Conservation (phyloP, 805 yeast species). For the Nakazawaea ishiwadae region DNA sequence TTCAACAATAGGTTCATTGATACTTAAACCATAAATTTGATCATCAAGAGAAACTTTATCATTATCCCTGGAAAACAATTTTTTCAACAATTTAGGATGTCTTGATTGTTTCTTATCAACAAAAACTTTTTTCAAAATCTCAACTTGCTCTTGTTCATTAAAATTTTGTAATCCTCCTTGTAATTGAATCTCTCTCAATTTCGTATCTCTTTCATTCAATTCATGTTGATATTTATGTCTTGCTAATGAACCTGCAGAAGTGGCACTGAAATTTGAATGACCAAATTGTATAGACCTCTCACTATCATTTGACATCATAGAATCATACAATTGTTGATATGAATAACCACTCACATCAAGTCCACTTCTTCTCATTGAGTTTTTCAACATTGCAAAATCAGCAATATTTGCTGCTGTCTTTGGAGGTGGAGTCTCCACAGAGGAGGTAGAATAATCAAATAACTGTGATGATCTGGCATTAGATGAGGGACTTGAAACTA, state of each 20-base stretch:
- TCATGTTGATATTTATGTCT: conserved; percentile 59
- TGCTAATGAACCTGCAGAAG: conserved; percentile 81
- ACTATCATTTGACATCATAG: conserved; percentile 29
- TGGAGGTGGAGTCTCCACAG: conserved; percentile 4
- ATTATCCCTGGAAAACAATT: conserved; percentile 32
- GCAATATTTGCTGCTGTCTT: neutral
- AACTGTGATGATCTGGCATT: conserved; percentile 4
- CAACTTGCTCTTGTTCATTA: conserved; percentile 18
- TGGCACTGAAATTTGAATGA: conserved; percentile 76
- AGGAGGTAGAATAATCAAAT: conserved; percentile 13
- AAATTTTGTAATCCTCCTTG: conserved; percentile 14
- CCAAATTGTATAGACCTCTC: conserved; percentile 41
- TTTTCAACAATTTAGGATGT: conserved; percentile 42
- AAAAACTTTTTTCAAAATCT: conserved; percentile 35
- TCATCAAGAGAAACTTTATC: conserved; percentile 29
- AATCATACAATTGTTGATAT: conserved; percentile 17
- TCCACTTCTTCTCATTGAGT: conserved; percentile 11
- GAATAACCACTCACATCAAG: conserved; percentile 8
- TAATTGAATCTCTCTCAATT: conserved; percentile 19
- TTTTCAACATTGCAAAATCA: conserved; percentile 9
- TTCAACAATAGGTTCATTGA: conserved; percentile 1
- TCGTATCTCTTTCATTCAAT: conserved; percentile 26
- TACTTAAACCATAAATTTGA: conserved; percentile 20
- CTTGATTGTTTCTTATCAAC: conserved; percentile 35
- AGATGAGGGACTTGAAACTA: conserved; percentile 3